Conservation (phyloP, 2,329 filamentous ascomycete genomes). For the Amauroascus verrucosus region DNA sequence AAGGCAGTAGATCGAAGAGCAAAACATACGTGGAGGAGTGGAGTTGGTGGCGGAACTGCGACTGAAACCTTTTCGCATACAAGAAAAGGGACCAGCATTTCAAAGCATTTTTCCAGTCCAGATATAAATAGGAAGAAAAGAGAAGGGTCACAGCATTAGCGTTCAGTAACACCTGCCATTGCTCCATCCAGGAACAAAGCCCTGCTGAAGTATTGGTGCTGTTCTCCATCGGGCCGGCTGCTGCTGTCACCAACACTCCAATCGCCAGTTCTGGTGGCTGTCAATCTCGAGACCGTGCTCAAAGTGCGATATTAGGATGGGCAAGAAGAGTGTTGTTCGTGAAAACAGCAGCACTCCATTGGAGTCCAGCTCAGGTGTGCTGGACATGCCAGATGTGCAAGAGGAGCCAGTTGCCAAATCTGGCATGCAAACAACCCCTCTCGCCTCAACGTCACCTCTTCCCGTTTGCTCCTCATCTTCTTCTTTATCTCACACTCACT, state of each 20-base stretch:
- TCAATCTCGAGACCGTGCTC: not conserved
- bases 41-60: conserved; percentile 11
- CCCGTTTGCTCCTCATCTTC: not conserved
- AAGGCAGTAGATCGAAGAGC: conserved; percentile 1
- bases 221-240: not conserved
- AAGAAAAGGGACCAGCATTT: not conserved
- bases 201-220: not conserved
- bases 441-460: conserved; percentile 4
- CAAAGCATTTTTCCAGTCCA: conserved; percentile 2
- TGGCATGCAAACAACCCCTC: not conserved
- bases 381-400: conserved; percentile 2
- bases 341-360: not conserved
- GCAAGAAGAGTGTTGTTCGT: not conserved
- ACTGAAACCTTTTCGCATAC: conserved; percentile 6
- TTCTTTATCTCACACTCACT: not conserved
- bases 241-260: not conserved
- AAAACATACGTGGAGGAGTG: conserved; percentile 12
- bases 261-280: not conserved
- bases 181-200: not conserved
- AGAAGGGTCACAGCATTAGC: not conserved
- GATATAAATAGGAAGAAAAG: conserved; percentile 6
- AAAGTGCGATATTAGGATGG: not conserved
- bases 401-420: conserved; percentile 8
- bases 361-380: not conserved
- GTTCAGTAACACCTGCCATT: conserved; percentile 3